phyloP scores from a whole-genome alignment of 441 rosid species.

The Aleurites moluccanus region DNA sequence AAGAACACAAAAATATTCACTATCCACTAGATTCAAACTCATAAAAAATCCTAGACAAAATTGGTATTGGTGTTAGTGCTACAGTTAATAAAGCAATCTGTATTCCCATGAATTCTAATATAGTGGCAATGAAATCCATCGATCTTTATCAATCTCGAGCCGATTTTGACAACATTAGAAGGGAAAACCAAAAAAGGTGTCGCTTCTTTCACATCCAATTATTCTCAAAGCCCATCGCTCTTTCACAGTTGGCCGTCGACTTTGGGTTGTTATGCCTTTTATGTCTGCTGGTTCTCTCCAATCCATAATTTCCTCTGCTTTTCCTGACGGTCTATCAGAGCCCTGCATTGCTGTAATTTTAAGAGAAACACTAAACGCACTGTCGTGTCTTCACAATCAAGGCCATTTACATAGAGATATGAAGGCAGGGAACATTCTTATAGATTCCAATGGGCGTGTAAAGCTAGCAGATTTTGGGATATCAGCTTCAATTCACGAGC shows the following conservation, averaged over 20 bases:
- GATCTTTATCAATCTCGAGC: constrained; percentile 67
- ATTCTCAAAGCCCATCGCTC: constrained; percentile 78
- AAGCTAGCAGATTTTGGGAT: constrained; percentile 88
- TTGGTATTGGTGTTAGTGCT: constrained; percentile 77
- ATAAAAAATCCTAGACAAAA: constrained; percentile 61
- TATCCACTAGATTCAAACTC: constrained; percentile 62
- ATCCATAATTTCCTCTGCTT: constrained; percentile 62
- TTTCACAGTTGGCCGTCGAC: constrained; percentile 63
- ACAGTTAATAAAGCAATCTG: constrained; percentile 79
- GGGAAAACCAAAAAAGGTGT: constrained; percentile 76
- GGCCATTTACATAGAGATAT: constrained; percentile 78
- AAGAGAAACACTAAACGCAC: constrained; percentile 60
- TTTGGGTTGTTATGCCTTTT: constrained; percentile 97
- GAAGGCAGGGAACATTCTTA: constrained; percentile 73
- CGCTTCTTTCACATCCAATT: constrained; percentile 75
- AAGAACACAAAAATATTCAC: constrained; percentile 30
- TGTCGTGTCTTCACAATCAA: constrained; percentile 73
- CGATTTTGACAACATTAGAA: constrained; percentile 60
- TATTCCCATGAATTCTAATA: constrained; percentile 47
- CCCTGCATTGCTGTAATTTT: constrained; percentile 67
- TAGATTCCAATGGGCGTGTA: constrained; percentile 59
- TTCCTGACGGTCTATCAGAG: constrained; percentile 61
- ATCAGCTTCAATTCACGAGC: constrained; percentile 72
- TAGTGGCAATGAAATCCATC: constrained; percentile 80
- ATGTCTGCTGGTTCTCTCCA: constrained; percentile 84